Percentiles rank a stretch among this genome's conserved stretches.
These are phyloP conservation scores for Goffeauzyma gilvescens DNA, from an alignment of 768 basidiomycete species.

Conservation along the genomic window DNA sequence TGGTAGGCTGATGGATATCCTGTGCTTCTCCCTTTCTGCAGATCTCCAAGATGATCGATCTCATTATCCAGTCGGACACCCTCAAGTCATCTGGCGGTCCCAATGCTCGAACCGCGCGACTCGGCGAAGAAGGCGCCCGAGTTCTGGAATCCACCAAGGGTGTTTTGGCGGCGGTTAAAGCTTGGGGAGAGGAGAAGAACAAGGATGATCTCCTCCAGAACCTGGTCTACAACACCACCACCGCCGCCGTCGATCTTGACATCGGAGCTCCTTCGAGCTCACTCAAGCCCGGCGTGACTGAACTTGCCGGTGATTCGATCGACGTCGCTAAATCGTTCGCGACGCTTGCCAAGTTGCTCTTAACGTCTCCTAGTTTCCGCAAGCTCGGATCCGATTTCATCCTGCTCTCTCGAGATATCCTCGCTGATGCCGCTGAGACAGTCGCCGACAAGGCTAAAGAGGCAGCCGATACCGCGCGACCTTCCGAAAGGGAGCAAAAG, in stretches of 20 bases:
- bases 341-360: constrained; percentile 29
- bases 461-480: constrained; percentile 24
- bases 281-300: constrained; percentile 10
- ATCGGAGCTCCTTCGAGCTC: constrained; percentile 8
- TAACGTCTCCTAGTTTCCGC: constrained; percentile 32
- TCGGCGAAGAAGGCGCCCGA: constrained; percentile 26
- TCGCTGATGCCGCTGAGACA: constrained; percentile 32
- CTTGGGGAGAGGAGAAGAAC: constrained; percentile 34
- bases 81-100: constrained; percentile 26
- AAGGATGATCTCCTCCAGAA: constrained; percentile 29
- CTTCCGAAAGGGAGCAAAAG: constrained; percentile 24
- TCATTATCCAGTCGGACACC: constrained; percentile 25
- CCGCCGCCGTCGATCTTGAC: constrained; percentile 29
- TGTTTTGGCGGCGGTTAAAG: constrained; percentile 25
- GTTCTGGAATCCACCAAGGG: constrained; percentile 27
- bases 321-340: constrained; percentile 27
- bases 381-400: constrained; percentile 30
- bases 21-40: constrained; percentile 8
- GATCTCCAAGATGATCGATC: constrained; percentile 23
- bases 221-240: constrained; percentile 31
- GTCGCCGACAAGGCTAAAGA: constrained; percentile 28
- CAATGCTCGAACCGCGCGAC: constrained; percentile 25
- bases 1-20: not conserved
- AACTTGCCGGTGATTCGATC: constrained; percentile 26
- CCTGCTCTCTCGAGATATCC: constrained; percentile 31